These are phyloP conservation scores for Ustilago esculenta DNA, from an alignment of 1,284 basidiomycete genomes.

Conservation along the genomic window DNA sequence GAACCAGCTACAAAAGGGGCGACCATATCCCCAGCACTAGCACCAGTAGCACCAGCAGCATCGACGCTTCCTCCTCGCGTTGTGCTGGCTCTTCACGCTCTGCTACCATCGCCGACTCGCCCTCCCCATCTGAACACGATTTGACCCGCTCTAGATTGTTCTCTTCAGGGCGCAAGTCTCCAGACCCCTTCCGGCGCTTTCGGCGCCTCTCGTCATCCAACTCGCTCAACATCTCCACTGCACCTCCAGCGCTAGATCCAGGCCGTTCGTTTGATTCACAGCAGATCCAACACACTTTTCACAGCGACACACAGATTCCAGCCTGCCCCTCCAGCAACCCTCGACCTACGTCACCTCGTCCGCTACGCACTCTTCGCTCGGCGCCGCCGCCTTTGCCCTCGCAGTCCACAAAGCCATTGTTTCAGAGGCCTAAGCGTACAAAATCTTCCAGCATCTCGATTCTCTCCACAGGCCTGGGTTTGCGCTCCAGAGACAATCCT, in stretches of 20 bases:
- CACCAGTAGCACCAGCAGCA: conserved; percentile 1
- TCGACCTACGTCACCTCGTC: conserved; percentile 4
- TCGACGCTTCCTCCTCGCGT: conserved; percentile 6
- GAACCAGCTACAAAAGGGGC: not conserved
- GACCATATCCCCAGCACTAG: not conserved
- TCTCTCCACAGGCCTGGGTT: conserved; percentile 25
- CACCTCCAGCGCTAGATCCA: conserved; percentile 11
- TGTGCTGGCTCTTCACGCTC: conserved; percentile 1
- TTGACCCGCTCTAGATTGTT: conserved; percentile 26
- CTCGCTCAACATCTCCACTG: conserved; percentile 28
- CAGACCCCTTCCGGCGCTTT: conserved; percentile 47
- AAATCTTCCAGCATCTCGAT: conserved; percentile 49
- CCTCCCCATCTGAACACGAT: conserved; percentile 7
- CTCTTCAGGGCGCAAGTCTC: conserved; percentile 46
- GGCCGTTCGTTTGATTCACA: conserved; percentile 21
- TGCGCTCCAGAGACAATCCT: conserved; percentile 11
- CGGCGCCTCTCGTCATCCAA: conserved; percentile 36
- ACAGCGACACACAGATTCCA: conserved; percentile 6
- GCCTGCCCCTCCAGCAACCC: not conserved
- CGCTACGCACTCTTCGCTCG: conserved; percentile 12
- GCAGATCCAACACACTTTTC: conserved; percentile 1
- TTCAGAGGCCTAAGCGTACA: conserved; percentile 30
- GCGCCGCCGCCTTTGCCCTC: conserved; percentile 39
- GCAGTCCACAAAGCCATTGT: conserved; percentile 29
- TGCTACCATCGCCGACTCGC: conserved; percentile 2